phyloP scores from a whole-genome alignment of 805 yeast species.

The Phaffomyces thermotolerans region DNA sequence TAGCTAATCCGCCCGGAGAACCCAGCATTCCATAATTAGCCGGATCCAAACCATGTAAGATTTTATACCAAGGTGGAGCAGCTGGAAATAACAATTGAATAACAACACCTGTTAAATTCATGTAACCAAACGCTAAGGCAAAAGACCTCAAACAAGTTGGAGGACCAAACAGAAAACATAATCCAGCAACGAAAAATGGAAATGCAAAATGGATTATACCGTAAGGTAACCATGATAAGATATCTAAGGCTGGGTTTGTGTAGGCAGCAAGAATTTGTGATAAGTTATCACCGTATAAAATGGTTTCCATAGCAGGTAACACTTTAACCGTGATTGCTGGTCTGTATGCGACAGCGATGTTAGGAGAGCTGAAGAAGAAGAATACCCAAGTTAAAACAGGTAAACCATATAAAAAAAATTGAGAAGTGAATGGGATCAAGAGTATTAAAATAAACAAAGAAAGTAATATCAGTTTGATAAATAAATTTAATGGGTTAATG shows the following conservation, averaged over 20 bases:
- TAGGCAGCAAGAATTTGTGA: conserved; percentile 75
- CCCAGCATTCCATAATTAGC: conserved; percentile 91
- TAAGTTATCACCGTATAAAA: conserved; percentile 84
- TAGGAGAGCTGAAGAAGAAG: conserved; percentile 68
- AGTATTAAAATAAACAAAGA: conserved; percentile 38
- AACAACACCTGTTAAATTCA: conserved; percentile 82
- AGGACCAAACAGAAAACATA: conserved; percentile 83
- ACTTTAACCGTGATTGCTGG: conserved; percentile 88
- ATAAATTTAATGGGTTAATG: conserved; percentile 47
- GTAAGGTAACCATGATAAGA: conserved; percentile 94
- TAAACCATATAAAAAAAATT: conserved; percentile 74
- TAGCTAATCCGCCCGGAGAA: conserved; percentile 89
- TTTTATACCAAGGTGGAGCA: conserved; percentile 97
- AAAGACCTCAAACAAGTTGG: conserved; percentile 78
- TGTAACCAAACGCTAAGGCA: conserved; percentile 91
- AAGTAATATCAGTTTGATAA: conserved; percentile 27
- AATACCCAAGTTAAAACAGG: conserved; percentile 86
- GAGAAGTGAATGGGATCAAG: conserved; percentile 70
- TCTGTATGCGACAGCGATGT: conserved; percentile 65
- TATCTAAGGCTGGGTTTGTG: conserved; percentile 57
- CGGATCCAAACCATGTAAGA: conserved; percentile 74
- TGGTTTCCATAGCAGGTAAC: conserved; percentile 87
- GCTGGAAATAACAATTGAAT: conserved; percentile 82
- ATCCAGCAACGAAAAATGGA: conserved; percentile 77
- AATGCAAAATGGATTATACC: conserved; percentile 87